Percentiles rank a stretch among this genome's conserved stretches.
These are phyloP conservation scores for Entomophthora muscae DNA, from an alignment of 371 early-diverging fungal genomes.

Conservation along the genomic window DNA sequence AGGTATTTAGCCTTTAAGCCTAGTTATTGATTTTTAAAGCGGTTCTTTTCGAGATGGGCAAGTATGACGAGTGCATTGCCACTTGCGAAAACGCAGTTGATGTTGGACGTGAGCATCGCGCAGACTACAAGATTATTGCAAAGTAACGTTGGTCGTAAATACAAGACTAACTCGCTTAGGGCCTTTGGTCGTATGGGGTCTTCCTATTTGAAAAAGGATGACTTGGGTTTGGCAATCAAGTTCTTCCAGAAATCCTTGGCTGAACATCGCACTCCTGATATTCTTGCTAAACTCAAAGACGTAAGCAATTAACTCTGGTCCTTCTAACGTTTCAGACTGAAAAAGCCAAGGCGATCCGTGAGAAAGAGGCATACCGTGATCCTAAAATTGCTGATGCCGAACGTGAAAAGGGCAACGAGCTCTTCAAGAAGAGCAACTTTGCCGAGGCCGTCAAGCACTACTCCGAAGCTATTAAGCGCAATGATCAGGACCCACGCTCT, in stretches of 20 bases:
- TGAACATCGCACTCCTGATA: constrained; percentile 90
- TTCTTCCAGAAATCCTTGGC: constrained; percentile 82
- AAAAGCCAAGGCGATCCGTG: constrained; percentile 55
- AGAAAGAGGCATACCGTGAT: constrained; percentile 71
- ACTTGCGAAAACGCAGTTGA: constrained; percentile 84
- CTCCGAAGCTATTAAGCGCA: constrained; percentile 93
- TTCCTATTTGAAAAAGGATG: constrained; percentile 63
- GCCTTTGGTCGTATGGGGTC: constrained; percentile 84
- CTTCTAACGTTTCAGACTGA: constrained; percentile 24
- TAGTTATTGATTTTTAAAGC: constrained; percentile 22
- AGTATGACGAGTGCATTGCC: constrained; percentile 81
- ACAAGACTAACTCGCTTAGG: constrained; percentile 16
- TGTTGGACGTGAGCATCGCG: constrained; percentile 71
- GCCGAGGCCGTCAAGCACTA: constrained; percentile 85
- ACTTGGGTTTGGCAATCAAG: constrained; percentile 72
- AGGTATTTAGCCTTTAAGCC: constrained; percentile 16
- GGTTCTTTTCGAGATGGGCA: constrained; percentile 84
- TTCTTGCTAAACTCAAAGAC: constrained; percentile 74
- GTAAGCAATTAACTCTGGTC: constrained; percentile 6
- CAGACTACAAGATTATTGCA: constrained; percentile 90
- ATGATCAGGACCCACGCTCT: constrained; percentile 72
- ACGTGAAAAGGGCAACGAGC: constrained; percentile 81
- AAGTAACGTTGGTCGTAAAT: constrained; percentile 23
- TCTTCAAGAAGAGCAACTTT: constrained; percentile 80
- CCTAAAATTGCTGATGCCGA: constrained; percentile 75